Base-by-base conservation (phyloP, 1,139 yeast genomes). In the Taphrina deformans region DNA sequence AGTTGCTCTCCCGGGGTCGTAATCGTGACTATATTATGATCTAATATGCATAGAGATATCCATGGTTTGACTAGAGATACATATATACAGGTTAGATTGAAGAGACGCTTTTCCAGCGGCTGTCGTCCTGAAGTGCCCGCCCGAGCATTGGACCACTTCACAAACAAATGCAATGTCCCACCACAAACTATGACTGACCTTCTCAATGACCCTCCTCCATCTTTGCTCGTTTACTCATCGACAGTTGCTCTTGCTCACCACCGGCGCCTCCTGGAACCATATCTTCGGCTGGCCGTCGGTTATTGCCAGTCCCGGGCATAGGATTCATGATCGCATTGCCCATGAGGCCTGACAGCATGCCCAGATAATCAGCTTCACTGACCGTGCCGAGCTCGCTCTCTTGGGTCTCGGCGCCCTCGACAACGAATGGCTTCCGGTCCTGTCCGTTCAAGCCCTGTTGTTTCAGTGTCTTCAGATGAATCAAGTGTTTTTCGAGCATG, bases 401-500 rank as follows among this genome's bases (percentile, higher is more conserved):
- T 16, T 24, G 35, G 3, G 40, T 33, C n/a, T 41, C 41, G 9
- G 41, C 46, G 14, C 53, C 46, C n/a, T 44, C 48, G 2, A 31
- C 23, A 73, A 75, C 3, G 73, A 72, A 23, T 56, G 72, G 71
- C 80, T 85, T 44, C n/a, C 48, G 18, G 86, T 70, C 81, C 61
- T 72, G 83, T 55, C 77, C 55, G 18, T 31, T 24, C 23, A 24
- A 48, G n/a, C 58, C 58, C 21, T 53, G 58, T 59, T 70, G 73
- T 72, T 73, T 72, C 24, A 70, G 73, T 26, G 67, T 69, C 60
- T 70, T 60, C 10, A 73, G 72, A 50, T 72, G 76, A 18, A 73
- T 71, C 67, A 87, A 76, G 74, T 89, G 91, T 72, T 89, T 86
- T 68, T 88, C 85, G 67, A 89, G 77, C 73, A 89, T 88, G 65